Evolutionary conservation across 2,329 filamentous ascomycete species (phyloP).

Genomic region (Corynespora cassiicola): DNA sequence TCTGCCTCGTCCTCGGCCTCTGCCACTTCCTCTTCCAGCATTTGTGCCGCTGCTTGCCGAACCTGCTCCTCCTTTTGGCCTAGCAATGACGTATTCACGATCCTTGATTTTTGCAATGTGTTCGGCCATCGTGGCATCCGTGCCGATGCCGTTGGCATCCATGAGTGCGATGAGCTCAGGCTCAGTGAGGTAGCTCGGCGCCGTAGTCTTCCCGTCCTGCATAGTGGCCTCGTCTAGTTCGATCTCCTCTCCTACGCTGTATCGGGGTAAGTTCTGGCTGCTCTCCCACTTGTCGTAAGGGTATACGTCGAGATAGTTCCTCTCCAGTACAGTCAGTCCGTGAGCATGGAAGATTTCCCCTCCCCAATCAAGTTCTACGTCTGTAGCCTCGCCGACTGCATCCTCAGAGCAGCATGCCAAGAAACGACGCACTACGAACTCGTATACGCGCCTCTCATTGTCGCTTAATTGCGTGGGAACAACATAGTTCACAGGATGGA

Average conservation of each 20-base stretch:
- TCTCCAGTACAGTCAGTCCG: conserved; percentile 82
- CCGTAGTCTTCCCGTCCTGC: conserved; percentile 85
- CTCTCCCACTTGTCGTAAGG: conserved; percentile 97
- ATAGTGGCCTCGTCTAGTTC: conserved; percentile 89
- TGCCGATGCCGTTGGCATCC: conserved; percentile 98
- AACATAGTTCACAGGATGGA: conserved; percentile 91
- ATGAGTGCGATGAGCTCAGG: conserved; percentile 94
- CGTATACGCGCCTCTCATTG: conserved; percentile 80
- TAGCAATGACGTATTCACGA: conserved; percentile 80
- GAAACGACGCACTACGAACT: conserved; percentile 91
- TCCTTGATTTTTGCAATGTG: conserved; percentile 97
- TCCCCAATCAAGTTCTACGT: conserved; percentile 84
- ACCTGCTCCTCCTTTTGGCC: conserved; percentile 53
- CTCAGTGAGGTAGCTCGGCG: conserved; percentile 89
- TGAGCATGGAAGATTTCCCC: conserved; percentile 82
- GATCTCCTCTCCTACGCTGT: conserved; percentile 80
- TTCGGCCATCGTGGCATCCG: conserved; percentile 98
- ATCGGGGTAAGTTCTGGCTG: conserved; percentile 80
- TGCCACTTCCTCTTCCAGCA: conserved; percentile 46
- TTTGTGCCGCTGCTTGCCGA: conserved; percentile 44
- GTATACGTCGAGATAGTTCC: conserved; percentile 95
- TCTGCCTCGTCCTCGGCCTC: conserved; percentile 52
- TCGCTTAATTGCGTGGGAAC: conserved; percentile 65
- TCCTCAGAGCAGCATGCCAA: conserved; percentile 96
- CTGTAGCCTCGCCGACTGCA: conserved; percentile 83